A percentile compares a stretch with the other conserved stretches of the same genome.
phyloP scores from a whole-genome alignment of 1,284 basidiomycete species.

The Irpex lacteus region DNA sequence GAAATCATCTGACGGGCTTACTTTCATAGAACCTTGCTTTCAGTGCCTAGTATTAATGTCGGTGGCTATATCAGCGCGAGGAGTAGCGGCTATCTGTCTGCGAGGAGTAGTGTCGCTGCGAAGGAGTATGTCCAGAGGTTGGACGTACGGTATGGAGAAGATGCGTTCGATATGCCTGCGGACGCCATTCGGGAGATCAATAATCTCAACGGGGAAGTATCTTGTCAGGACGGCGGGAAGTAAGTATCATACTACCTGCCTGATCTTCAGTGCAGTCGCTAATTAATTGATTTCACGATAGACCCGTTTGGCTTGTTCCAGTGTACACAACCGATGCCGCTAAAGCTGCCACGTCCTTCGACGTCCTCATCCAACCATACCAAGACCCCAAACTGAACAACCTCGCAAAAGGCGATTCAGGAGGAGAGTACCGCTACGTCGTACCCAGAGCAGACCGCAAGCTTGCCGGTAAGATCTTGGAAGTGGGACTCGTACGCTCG shows the following conservation, averaged over 20 bases:
- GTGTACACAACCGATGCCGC: not conserved
- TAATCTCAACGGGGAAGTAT: not conserved
- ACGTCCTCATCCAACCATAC: constrained; percentile 6
- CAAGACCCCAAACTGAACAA: constrained; percentile 5
- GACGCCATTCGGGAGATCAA: constrained; percentile 7
- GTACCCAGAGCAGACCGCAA: constrained; percentile 4
- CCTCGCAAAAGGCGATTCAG: constrained; percentile 4
- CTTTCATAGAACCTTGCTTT: not conserved
- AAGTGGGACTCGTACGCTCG: constrained; percentile 1
- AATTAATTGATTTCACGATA: not conserved
- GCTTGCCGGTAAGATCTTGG: constrained; percentile 1
- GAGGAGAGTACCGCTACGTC: constrained; percentile 10
- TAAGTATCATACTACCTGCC: not conserved
- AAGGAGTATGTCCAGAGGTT: constrained; percentile 9
- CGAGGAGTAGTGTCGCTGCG: not conserved
- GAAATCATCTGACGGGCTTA: not conserved
- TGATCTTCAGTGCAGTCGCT: not conserved
- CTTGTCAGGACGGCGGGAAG: constrained; percentile 5
- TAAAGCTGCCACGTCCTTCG: constrained; percentile 8
- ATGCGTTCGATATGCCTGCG: not conserved
- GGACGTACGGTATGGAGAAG: constrained; percentile 7
- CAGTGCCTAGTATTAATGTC: not conserved
- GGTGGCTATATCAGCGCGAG: constrained; percentile 3
- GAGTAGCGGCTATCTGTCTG: constrained; percentile 1
- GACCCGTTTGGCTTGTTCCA: constrained; percentile 5